A percentile compares a stretch with the other conserved stretches of the same genome.
Evolutionary conservation across 495 filamentous ascomycete genomes (phyloP).

Genomic region (Daldinia concentrica): DNA sequence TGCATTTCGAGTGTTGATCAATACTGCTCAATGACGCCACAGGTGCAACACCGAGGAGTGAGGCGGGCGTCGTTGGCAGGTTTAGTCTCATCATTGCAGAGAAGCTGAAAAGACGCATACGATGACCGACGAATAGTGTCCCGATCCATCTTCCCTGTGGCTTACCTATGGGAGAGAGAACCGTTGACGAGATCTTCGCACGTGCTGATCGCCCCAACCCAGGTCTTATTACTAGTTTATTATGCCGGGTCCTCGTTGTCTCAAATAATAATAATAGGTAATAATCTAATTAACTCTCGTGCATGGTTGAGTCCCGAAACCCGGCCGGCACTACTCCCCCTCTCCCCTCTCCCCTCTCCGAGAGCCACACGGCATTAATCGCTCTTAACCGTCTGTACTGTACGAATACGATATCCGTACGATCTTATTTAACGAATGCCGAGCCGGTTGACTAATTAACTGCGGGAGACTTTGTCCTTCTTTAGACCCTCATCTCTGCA

Average conservation of each 20-base stretch:
- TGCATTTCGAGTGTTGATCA: constrained; percentile 31
- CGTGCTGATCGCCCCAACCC: constrained; percentile 44
- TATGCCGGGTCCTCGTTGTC: constrained; percentile 38
- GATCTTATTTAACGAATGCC: constrained; percentile 20
- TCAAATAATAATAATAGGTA: constrained; percentile 17
- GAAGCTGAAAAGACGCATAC: constrained; percentile 37
- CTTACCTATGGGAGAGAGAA: constrained; percentile 28
- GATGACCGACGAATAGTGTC: constrained; percentile 33
- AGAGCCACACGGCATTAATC: constrained; percentile 20
- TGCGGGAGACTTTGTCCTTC: constrained; percentile 8
- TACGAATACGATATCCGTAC: constrained; percentile 31
- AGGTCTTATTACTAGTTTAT: constrained; percentile 41
- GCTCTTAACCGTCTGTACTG: constrained; percentile 19
- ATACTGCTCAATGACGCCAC: constrained; percentile 40
- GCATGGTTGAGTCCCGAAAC: constrained; percentile 36
- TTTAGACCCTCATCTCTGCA: not conserved
- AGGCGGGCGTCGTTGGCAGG: constrained; percentile 24
- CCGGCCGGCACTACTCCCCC: constrained; percentile 39
- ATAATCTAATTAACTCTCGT: constrained; percentile 9
- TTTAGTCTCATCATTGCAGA: constrained; percentile 19
- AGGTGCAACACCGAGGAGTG: constrained; percentile 18
- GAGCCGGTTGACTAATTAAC: constrained; percentile 25
- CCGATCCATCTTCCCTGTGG: constrained; percentile 23
- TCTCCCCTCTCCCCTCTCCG: constrained; percentile 22
- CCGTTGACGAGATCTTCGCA: constrained; percentile 44